Evolutionary conservation across 805 yeast species (phyloP), one percentile per base, ranked within the genome.

Genomic region (Ogataea ganodermae): DNA sequence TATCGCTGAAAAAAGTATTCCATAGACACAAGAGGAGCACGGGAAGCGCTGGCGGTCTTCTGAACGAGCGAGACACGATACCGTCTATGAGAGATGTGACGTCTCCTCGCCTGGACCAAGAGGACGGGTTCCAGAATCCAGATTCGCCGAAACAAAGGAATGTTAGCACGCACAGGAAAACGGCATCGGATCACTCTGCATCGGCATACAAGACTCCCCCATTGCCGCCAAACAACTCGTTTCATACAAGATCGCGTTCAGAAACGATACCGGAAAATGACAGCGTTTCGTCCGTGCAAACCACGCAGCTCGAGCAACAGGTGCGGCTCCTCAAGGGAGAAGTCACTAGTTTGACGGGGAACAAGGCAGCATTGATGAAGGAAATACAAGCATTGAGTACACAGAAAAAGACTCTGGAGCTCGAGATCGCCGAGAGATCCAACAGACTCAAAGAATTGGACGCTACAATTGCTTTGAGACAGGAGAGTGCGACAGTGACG

Each of bases 361-460:
- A 71, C 1, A 80, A 76, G 52, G 71, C 74, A 2, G 62, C 63
- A 5, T 53, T 84, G 28, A 48, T 69, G 17, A 70, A 67, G 35
- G 89, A 85, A 32, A 72, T 86, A 12, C 75, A 72, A 40, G 74
- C 68, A 16, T 67, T 89, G 51, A 73, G 67, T 24, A 50, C 56
- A 0, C 75, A 76, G 39, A 83, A 77, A 64, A 70, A 68, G 27
- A 63, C 67, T 14, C 65, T 89, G 43, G 67, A 65, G 39, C 51
- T 56, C 14, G 88, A 83, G 45, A 66, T 83, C 10, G 6, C 16
- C 2, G 66, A 58, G 4, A 54, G 51, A 42, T 51, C 53, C 13
- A 37, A 44, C n/a, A 49, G 18, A 28, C 45, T 47, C 32, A 60
- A 42, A 46, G 56, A 53, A 14, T 44, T 52, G 35, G 53, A 53